Percentiles rank a stretch among this genome's conserved stretches.
Evolutionary conservation across 2,329 filamentous ascomycete species (phyloP).

Genomic region (Trichoderma atroviride): DNA sequence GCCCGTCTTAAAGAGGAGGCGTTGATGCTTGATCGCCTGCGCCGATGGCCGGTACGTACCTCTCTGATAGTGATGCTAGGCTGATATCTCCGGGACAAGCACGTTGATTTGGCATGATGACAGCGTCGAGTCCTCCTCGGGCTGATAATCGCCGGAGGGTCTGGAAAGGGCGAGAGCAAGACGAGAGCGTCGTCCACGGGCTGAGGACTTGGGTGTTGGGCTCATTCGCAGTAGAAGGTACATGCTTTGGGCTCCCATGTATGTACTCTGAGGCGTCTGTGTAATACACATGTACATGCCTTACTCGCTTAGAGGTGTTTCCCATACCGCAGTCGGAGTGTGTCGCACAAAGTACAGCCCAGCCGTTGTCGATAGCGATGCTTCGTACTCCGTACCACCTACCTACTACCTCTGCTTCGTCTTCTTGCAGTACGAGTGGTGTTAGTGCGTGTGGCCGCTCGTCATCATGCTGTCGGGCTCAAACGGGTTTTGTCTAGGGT

Average conservation of each 20-base stretch:
- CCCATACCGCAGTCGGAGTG: background rate
- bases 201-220: background rate
- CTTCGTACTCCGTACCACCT: background rate
- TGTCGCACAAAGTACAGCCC: slow-evolving; percentile 4
- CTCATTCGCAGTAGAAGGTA: slow-evolving; percentile 9
- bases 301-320: background rate
- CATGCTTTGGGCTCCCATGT: slow-evolving; percentile 21
- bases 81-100: slow-evolving; percentile 5
- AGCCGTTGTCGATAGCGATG: background rate
- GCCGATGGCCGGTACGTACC: background rate
- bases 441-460: background rate
- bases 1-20: background rate
- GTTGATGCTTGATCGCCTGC: background rate
- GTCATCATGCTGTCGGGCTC: slow-evolving; percentile 19
- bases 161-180: background rate
- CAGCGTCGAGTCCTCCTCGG: background rate
- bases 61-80: background rate
- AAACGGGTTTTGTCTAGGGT: slow-evolving; percentile 17
- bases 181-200: slow-evolving; percentile 8
- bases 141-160: background rate
- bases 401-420: background rate
- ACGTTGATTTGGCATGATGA: background rate
- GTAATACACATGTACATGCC: slow-evolving; percentile 20
- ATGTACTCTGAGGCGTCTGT: slow-evolving; percentile 19
- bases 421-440: background rate